Percentiles rank a stretch among this genome's conserved stretches.
Conservation (phyloP, 345 rosid species). For the Populus nigra region DNA sequence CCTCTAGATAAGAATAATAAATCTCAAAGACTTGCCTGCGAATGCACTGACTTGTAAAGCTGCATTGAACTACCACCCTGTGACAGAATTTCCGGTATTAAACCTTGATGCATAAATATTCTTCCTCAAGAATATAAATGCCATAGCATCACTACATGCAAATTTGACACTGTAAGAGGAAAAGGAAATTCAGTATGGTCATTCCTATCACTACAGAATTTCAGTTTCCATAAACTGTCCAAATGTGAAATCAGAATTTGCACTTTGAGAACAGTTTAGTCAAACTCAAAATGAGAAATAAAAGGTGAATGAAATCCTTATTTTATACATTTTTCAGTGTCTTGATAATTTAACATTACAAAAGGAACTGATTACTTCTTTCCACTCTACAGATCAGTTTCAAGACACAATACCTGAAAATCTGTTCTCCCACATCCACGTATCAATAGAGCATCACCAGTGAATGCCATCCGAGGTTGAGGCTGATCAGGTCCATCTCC, state of each 20-base stretch:
- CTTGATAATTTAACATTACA: neutral
- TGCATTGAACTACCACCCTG: slow-evolving; percentile 90
- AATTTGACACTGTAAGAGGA: too few relatives aligned
- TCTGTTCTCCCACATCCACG: slow-evolving; percentile 99
- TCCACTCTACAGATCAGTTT: neutral
- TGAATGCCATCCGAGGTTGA: slow-evolving; percentile 87
- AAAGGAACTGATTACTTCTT: neutral
- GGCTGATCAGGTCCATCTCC: slow-evolving; percentile 84
- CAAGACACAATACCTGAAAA: slow-evolving; percentile 64
- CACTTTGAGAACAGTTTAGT: neutral
- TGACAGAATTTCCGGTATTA: neutral
- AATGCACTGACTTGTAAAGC: slow-evolving; percentile 85
- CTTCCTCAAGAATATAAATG: neutral
- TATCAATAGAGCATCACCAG: slow-evolving; percentile 81
- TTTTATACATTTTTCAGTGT: neutral
- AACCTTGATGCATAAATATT: neutral
- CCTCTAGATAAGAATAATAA: neutral
- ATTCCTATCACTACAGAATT: too few relatives aligned
- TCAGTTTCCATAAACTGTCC: too few relatives aligned
- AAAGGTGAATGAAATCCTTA: neutral
- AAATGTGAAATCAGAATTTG: neutral
- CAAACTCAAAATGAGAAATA: neutral
- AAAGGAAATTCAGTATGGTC: too few relatives aligned
- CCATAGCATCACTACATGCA: too few relatives aligned
- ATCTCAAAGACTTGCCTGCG: slow-evolving; percentile 57